Conservation (phyloP, 2,329 filamentous ascomycete genomes). For the Neonectria sp. region DNA sequence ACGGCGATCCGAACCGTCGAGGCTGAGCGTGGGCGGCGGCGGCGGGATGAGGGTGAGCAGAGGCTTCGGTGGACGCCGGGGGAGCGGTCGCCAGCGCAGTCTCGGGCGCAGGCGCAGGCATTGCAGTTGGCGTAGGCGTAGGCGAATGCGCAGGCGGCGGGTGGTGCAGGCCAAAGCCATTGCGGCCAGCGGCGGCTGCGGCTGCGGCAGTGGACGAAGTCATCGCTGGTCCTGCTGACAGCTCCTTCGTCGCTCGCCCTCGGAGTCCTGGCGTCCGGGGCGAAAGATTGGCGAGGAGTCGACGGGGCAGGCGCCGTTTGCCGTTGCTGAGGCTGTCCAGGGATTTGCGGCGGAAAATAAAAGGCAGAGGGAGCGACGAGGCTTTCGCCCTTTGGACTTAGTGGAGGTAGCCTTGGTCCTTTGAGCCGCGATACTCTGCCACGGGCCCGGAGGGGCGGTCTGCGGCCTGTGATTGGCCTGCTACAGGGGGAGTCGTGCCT, state of each 20-base stretch:
- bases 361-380: conserved; percentile 46
- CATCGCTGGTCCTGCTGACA: conserved; percentile 70
- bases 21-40: conserved; percentile 26
- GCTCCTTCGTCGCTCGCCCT: conserved; percentile 67
- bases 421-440: conserved; percentile 49
- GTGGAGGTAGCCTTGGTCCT: conserved; percentile 33
- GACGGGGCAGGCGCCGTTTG: conserved; percentile 28
- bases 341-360: conserved; percentile 44
- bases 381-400: conserved; percentile 43
- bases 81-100: conserved; percentile 32
- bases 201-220: conserved; percentile 65
- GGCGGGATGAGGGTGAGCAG: conserved; percentile 29
- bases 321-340: conserved; percentile 28
- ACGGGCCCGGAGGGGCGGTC: conserved; percentile 40
- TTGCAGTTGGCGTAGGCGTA: conserved; percentile 31
- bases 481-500: conserved; percentile 28
- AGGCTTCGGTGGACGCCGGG: conserved; percentile 31
- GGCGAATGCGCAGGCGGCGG: conserved; percentile 43
- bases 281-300: conserved; percentile 33
- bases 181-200: conserved; percentile 54
- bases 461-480: conserved; percentile 44
- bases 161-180: conserved; percentile 39
- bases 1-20: not conserved
- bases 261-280: conserved; percentile 39
- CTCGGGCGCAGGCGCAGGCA: conserved; percentile 32